A percentile compares a stretch with the other conserved stretches of the same genome.
These are phyloP conservation scores for Chalciporus piperatus DNA, from an alignment of 768 basidiomycete species.

Conservation along the genomic window DNA sequence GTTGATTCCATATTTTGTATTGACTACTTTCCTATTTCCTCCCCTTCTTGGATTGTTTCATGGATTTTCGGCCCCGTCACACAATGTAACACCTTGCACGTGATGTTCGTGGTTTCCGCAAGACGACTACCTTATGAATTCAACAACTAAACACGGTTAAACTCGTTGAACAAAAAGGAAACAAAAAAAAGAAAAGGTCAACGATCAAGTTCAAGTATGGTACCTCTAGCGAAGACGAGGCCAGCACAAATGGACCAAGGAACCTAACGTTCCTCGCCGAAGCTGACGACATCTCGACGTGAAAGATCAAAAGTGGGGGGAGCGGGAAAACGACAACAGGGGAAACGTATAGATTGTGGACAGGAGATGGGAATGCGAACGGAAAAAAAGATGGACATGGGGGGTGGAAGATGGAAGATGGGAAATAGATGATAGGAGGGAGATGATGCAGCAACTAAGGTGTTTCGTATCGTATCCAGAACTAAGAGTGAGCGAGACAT, in stretches of 20 bases:
- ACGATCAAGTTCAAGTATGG: neutral
- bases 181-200: neutral
- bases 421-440: neutral
- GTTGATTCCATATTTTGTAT: too few species aligned
- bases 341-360: neutral
- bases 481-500: neutral
- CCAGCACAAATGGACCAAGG: neutral
- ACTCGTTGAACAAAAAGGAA: too few species aligned
- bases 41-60: too few species aligned
- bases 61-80: too few species aligned
- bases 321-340: neutral
- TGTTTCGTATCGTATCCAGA: neutral
- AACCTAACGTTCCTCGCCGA: neutral
- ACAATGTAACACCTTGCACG: too few species aligned
- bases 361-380: neutral
- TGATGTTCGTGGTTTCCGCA: too few species aligned
- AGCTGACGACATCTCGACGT: neutral
- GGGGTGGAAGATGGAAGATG: neutral
- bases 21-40: too few species aligned
- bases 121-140: too few species aligned
- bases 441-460: neutral
- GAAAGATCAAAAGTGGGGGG: neutral
- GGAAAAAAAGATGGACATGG: neutral
- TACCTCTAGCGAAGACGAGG: conserved; percentile 5
- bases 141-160: neutral